Evolutionary conservation across 1,284 basidiomycete genomes (phyloP), one percentile per base, ranked within the genome.

Genomic region (Peniophora sp.): DNA sequence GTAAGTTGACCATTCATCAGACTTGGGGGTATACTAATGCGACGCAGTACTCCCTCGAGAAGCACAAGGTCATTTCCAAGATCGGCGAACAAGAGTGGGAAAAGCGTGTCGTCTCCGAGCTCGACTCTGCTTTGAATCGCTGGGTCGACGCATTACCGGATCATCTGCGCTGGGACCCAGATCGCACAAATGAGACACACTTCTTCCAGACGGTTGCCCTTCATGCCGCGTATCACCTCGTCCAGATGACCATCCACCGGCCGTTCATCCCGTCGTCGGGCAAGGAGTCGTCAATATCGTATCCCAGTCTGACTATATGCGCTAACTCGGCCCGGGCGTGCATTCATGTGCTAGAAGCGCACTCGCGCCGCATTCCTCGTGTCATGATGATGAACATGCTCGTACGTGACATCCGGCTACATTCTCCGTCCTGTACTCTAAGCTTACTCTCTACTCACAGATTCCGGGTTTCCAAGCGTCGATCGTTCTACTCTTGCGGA

Each of bases 311-410:
- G 14, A 85, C 88, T 0, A 91, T 93, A 47, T 92, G 90, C 63
- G 85, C 84, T 15, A 92, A 89, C 54, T 90, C 90, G 1, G 87
- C 90, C 0, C 72, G 89, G n/a, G 83, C 84, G 2, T 88, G 83
- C 53, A 80, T 78, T 39, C 88, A 88, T 60, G 75, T 92, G 27
- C 69, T 85, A 20, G 83, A 90, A 56, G 68, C 76, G 3, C 72
- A 75, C 51, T 65, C 68, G 51, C 67, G 64, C 50, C 66, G 75
- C 24, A 58, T 65, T 1, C 52, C 51, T 6, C 2, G n/a, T 6
- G 44, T 48, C 3, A 34, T 47, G 22, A 39, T 48, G 24, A 51
- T 49, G 23, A 48, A 49, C 39, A 37, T 48, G 8, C 53, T 55
- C 15, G 57, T 69, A 32, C 52, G 50, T 51, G 46, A 6, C 27